These are phyloP conservation scores for Scleromitrula shiraiana DNA, from an alignment of 2,329 filamentous ascomycete species.

Conservation along the genomic window DNA sequence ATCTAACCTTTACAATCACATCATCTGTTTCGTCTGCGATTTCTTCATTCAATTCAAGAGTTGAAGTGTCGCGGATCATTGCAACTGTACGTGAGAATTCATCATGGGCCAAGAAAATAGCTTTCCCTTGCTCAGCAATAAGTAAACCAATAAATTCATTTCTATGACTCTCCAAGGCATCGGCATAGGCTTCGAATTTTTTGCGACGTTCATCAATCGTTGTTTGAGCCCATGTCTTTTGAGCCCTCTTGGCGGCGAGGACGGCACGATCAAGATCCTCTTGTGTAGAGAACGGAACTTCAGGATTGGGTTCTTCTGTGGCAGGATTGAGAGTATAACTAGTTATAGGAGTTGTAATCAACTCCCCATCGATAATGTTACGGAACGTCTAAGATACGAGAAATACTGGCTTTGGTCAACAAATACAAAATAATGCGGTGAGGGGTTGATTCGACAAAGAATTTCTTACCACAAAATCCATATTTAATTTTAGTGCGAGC, in stretches of 20 bases:
- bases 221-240: constrained; percentile 38
- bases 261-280: constrained; percentile 40
- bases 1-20: constrained; percentile 34
- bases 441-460: too few relatives aligned
- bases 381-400: background rate
- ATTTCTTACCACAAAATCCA: too few relatives aligned
- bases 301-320: constrained; percentile 9
- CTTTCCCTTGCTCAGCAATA: constrained; percentile 43
- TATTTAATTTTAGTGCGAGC: too few relatives aligned
- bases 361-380: constrained; percentile 6
- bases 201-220: constrained; percentile 36
- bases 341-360: background rate
- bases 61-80: constrained; percentile 3
- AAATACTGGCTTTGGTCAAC: too few relatives aligned
- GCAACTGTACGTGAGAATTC: constrained; percentile 12
- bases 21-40: constrained; percentile 4
- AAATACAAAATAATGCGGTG: too few relatives aligned
- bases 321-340: constrained; percentile 12
- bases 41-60: constrained; percentile 8
- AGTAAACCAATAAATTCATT: constrained; percentile 28
- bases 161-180: constrained; percentile 32
- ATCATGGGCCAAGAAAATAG: constrained; percentile 24
- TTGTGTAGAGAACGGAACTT: constrained; percentile 34
- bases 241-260: constrained; percentile 36
- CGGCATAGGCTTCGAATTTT: constrained; percentile 23